These are phyloP conservation scores for Podaxis carcinomalis DNA, from an alignment of 768 basidiomycete genomes.

Conservation along the genomic window DNA sequence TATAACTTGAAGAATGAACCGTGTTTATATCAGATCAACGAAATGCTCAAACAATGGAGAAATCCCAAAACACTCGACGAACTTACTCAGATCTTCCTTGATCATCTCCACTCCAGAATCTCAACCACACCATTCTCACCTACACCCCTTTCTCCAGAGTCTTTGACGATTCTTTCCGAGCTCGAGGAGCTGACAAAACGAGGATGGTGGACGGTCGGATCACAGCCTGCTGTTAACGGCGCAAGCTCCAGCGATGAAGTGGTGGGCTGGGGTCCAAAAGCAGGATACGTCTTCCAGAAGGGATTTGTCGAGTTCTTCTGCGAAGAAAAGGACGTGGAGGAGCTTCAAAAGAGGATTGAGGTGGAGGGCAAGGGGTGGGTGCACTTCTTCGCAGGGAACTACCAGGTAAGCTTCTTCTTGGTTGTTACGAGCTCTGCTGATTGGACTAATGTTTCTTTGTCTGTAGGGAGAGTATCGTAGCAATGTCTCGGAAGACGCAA, in stretches of 20 bases:
- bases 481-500: slow-evolving; percentile 73
- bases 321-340: slow-evolving; percentile 49
- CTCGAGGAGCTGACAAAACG: slow-evolving; percentile 70
- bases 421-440: slow-evolving; percentile 13
- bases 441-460: background rate
- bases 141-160: slow-evolving; percentile 77
- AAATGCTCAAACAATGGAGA: slow-evolving; percentile 73
- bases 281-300: slow-evolving; percentile 97
- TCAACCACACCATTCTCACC: slow-evolving; percentile 86
- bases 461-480: slow-evolving; percentile 73
- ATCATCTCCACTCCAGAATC: slow-evolving; percentile 71
- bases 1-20: background rate
- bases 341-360: slow-evolving; percentile 53
- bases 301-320: slow-evolving; percentile 97
- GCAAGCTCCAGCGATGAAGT: slow-evolving; percentile 66
- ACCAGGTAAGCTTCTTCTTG: slow-evolving; percentile 45
- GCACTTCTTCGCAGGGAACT: slow-evolving; percentile 84
- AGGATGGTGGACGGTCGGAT: slow-evolving; percentile 96
- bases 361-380: slow-evolving; percentile 61
- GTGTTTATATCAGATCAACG: slow-evolving; percentile 41
- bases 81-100: slow-evolving; percentile 74
- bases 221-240: slow-evolving; percentile 91
- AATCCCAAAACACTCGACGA: slow-evolving; percentile 60
- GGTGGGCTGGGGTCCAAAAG: slow-evolving; percentile 91
- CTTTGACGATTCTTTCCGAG: slow-evolving; percentile 71